Conservation (phyloP, 2,329 filamentous ascomycete genomes). For the Beauveria brongniartii region DNA sequence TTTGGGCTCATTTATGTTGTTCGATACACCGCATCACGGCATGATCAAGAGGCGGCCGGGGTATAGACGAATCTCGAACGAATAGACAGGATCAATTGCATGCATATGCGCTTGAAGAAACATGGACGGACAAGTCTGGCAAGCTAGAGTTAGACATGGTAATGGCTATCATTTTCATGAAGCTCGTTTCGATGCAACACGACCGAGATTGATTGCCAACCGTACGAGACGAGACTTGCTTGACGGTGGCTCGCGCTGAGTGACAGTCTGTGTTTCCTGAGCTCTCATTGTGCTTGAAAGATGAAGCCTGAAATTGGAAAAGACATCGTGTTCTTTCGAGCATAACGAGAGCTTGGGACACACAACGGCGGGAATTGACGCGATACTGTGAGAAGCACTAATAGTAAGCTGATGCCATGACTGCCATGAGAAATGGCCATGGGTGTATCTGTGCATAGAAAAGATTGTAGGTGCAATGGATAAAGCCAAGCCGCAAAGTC, state of each 20-base stretch:
- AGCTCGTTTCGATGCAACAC: neutral
- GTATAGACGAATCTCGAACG: neutral
- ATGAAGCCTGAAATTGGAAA: no score
- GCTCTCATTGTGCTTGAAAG: neutral
- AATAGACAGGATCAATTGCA: neutral
- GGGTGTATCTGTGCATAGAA: no score
- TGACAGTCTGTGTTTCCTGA: neutral
- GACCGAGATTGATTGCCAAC: neutral
- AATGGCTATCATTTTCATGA: neutral
- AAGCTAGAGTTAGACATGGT: neutral
- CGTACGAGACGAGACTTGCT: no score
- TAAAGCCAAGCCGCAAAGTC: neutral
- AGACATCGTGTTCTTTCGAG: no score
- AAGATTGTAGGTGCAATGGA: no score
- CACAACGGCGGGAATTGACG: no score
- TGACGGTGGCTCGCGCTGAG: neutral
- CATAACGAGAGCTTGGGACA: no score
- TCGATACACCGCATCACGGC: neutral
- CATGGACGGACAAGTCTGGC: neutral
- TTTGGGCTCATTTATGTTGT: neutral
- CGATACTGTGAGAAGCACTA: no score
- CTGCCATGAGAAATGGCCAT: no score
- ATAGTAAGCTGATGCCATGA: no score
- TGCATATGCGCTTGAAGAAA: neutral
- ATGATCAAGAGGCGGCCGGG: constrained; percentile 2